These are phyloP conservation scores for Aspergillus transmontanensis DNA, from an alignment of 2,329 filamentous ascomycete genomes.

Conservation along the genomic window DNA sequence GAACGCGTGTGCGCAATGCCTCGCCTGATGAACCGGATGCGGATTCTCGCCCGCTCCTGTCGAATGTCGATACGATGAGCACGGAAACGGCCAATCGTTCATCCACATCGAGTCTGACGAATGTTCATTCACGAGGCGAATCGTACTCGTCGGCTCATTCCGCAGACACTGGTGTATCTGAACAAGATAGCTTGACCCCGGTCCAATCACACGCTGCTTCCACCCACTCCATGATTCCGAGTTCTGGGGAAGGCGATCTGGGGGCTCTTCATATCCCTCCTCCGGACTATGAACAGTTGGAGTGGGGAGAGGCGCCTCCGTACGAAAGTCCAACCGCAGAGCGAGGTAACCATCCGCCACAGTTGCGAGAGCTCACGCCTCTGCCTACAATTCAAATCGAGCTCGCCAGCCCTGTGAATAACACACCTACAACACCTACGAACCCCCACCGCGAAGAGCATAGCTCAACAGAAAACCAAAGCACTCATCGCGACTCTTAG, in stretches of 20 bases:
- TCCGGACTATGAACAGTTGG: slow-evolving; percentile 45
- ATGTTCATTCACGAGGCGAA: slow-evolving; percentile 33
- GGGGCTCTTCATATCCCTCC: slow-evolving; percentile 41
- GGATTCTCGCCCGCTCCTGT: slow-evolving; percentile 49
- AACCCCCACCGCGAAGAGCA: slow-evolving; percentile 15
- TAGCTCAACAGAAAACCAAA: background rate
- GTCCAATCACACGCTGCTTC: slow-evolving; percentile 31
- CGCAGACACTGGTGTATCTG: slow-evolving; percentile 30
- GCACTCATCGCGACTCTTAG: background rate
- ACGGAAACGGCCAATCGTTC: slow-evolving; percentile 26
- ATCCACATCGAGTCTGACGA: slow-evolving; percentile 32
- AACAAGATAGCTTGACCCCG: slow-evolving; percentile 29
- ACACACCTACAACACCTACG: slow-evolving; percentile 28
- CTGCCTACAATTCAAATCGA: slow-evolving; percentile 38
- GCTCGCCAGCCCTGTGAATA: slow-evolving; percentile 28
- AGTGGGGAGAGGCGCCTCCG: slow-evolving; percentile 48
- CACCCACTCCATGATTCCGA: slow-evolving; percentile 25
- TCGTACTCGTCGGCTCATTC: slow-evolving; percentile 42
- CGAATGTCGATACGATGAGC: slow-evolving; percentile 39
- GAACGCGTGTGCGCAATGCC: slow-evolving; percentile 49
- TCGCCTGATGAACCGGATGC: slow-evolving; percentile 52
- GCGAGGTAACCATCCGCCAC: slow-evolving; percentile 17
- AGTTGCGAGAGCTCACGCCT: slow-evolving; percentile 23
- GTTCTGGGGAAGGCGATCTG: slow-evolving; percentile 39
- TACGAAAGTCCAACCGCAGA: slow-evolving; percentile 36